These are phyloP conservation scores for Lecanosticta acicola DNA, from an alignment of 2,329 filamentous ascomycete species.

Conservation along the genomic window DNA sequence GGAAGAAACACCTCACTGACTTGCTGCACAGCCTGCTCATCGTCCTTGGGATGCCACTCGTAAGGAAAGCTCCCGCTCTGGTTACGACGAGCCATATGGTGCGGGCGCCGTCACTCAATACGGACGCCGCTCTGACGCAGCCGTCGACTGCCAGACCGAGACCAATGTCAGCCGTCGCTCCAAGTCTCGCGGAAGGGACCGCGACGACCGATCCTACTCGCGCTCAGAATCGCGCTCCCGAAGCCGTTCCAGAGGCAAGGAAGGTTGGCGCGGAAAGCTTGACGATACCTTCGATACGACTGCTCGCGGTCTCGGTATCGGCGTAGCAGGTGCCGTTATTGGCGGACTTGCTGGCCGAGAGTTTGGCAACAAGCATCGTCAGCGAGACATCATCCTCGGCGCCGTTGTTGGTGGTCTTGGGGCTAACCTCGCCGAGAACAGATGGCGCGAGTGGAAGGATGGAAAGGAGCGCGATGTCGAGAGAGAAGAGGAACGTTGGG, in stretches of 20 bases:
- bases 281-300: constrained; percentile 32
- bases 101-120: constrained; percentile 25
- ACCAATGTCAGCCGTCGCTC: constrained; percentile 17
- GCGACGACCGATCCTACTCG: constrained; percentile 20
- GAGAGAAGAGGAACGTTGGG: constrained; percentile 16
- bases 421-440: constrained; percentile 32
- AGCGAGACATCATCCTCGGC: constrained; percentile 32
- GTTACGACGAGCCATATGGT: constrained; percentile 19
- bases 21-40: constrained; percentile 18
- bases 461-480: constrained; percentile 19
- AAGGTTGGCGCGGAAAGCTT: constrained; percentile 26
- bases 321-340: constrained; percentile 32
- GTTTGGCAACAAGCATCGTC: constrained; percentile 28
- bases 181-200: constrained; percentile 15
- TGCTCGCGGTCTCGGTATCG: constrained; percentile 28
- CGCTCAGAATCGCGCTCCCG: constrained; percentile 24
- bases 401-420: constrained; percentile 32
- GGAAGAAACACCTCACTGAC: constrained; percentile 16
- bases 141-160: constrained; percentile 20
- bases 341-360: constrained; percentile 31
- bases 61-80: constrained; percentile 16
- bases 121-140: constrained; percentile 24
- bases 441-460: constrained; percentile 26
- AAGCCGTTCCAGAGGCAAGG: constrained; percentile 15
- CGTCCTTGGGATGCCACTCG: constrained; percentile 19